Evolutionary conservation across 2,329 filamentous ascomycete genomes (phyloP).

Genomic region (Sclerotinia spermophila): DNA sequence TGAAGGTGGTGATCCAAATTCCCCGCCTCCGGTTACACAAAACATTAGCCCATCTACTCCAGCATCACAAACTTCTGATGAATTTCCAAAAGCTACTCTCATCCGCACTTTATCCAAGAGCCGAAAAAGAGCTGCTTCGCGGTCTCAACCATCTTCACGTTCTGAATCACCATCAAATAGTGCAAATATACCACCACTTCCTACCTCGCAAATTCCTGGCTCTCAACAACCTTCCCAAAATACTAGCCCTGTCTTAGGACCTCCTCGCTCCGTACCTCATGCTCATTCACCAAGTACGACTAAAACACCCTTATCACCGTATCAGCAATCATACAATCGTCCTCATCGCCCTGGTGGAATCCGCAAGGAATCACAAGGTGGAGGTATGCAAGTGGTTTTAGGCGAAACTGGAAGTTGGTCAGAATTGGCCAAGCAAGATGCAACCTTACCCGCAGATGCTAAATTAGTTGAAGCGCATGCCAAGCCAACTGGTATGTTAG

Average conservation of each 20-base stretch:
- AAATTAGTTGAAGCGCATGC: constrained; percentile 49
- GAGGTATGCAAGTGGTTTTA: constrained; percentile 86
- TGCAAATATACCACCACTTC: constrained; percentile 27
- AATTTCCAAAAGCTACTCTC: constrained; percentile 16
- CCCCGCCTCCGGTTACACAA: constrained; percentile 23
- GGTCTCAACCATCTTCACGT: constrained; percentile 30
- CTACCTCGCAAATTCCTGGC: constrained; percentile 28
- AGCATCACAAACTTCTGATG: constrained; percentile 17
- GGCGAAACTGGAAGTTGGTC: constrained; percentile 90
- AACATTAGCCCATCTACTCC: constrained; percentile 20
- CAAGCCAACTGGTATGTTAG: constrained; percentile 77
- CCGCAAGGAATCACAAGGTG: constrained; percentile 41
- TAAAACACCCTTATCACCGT: constrained; percentile 31
- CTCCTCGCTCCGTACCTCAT: constrained; percentile 16
- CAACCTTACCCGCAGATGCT: constrained; percentile 67
- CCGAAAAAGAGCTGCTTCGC: constrained; percentile 20
- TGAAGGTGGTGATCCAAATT: constrained; percentile 35
- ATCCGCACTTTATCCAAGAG: constrained; percentile 10
- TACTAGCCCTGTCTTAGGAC: constrained; percentile 10
- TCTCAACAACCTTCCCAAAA: constrained; percentile 20
- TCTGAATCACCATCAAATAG: constrained; percentile 32
- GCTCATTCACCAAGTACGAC: constrained; percentile 4
- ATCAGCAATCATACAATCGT: constrained; percentile 34
- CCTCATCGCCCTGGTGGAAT: constrained; percentile 27
- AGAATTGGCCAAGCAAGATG: constrained; percentile 79